These are phyloP conservation scores for Cryptosporidium sp. DNA, from an alignment of 169 alveolate genomes.

Conservation along the genomic window DNA sequence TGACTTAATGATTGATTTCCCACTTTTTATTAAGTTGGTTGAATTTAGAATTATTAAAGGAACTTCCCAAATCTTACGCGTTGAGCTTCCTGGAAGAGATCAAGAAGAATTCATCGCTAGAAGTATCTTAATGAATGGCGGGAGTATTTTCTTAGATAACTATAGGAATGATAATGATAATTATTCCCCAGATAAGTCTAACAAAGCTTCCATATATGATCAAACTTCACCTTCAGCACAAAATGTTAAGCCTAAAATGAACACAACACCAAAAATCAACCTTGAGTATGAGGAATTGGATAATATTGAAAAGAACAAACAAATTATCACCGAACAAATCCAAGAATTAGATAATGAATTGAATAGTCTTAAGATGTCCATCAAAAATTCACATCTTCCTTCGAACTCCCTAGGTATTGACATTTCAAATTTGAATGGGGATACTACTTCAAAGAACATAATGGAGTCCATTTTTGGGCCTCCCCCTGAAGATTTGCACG, in stretches of 20 bases:
- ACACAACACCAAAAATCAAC: background rate
- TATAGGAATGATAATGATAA: background rate
- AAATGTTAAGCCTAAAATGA: background rate
- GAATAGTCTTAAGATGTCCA: slow-evolving; percentile 16
- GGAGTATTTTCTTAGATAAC: slow-evolving; percentile 30
- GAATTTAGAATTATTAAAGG: slow-evolving; percentile 61
- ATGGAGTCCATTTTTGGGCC: slow-evolving; percentile 51
- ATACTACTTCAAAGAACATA: background rate
- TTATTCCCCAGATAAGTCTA: background rate
- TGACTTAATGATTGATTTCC: slow-evolving; percentile 45
- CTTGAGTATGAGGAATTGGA: background rate
- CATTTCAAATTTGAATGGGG: background rate
- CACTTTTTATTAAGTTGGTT: slow-evolving; percentile 47
- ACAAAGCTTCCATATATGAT: background rate
- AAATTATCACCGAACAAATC: slow-evolving; percentile 24
- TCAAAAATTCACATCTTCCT: background rate
- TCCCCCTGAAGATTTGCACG: slow-evolving; percentile 52
- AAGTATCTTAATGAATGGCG: slow-evolving; percentile 11
- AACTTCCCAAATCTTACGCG: slow-evolving; percentile 45
- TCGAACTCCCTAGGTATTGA: slow-evolving; percentile 5
- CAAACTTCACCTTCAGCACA: background rate
- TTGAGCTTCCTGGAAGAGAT: slow-evolving; percentile 37
- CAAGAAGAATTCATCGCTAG: slow-evolving; percentile 47
- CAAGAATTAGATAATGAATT: slow-evolving; percentile 48
- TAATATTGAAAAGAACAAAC: slow-evolving; percentile 11